A percentile compares a stretch with the other conserved stretches of the same genome.
phyloP scores from a whole-genome alignment of 495 filamentous ascomycete species.

The Lepidopterella palustris region DNA sequence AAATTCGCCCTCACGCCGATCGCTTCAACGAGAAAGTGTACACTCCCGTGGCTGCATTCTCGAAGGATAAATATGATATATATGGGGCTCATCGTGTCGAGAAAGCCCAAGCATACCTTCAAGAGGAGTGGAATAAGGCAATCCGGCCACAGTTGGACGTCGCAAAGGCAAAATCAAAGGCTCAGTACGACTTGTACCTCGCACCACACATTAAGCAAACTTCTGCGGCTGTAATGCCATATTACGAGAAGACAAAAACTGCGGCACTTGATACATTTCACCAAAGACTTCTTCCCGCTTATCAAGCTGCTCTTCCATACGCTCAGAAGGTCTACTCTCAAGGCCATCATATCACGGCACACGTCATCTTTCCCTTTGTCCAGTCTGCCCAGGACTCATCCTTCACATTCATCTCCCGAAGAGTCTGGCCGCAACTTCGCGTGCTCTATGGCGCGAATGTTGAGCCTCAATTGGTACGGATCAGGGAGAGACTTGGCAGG shows the following conservation, averaged over 20 bases:
- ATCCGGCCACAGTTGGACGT: constrained; percentile 66
- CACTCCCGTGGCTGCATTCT: constrained; percentile 56
- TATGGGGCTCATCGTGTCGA: constrained; percentile 74
- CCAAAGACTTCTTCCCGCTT: constrained; percentile 66
- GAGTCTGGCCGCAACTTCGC: constrained; percentile 70
- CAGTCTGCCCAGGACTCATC: constrained; percentile 61
- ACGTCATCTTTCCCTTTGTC: constrained; percentile 66
- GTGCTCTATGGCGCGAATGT: constrained; percentile 84
- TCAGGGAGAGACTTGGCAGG: constrained; percentile 79
- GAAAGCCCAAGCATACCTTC: constrained; percentile 55
- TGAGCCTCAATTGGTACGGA: constrained; percentile 88
- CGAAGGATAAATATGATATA: constrained; percentile 54
- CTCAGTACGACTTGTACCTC: constrained; percentile 61
- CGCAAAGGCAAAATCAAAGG: constrained; percentile 50
- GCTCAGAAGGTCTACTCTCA: constrained; percentile 60
- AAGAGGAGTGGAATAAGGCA: constrained; percentile 69
- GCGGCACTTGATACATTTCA: constrained; percentile 61
- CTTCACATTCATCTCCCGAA: constrained; percentile 61
- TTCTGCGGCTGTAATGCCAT: constrained; percentile 54
- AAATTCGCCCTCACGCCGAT: constrained; percentile 65
- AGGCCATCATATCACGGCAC: constrained; percentile 57
- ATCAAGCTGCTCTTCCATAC: constrained; percentile 65
- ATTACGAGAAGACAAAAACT: constrained; percentile 58
- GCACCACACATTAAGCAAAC: constrained; percentile 66
- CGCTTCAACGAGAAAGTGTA: constrained; percentile 60